Evolutionary conservation across 352 stramenopile species (phyloP).

Genomic region (Phytophthora citrophthora): DNA sequence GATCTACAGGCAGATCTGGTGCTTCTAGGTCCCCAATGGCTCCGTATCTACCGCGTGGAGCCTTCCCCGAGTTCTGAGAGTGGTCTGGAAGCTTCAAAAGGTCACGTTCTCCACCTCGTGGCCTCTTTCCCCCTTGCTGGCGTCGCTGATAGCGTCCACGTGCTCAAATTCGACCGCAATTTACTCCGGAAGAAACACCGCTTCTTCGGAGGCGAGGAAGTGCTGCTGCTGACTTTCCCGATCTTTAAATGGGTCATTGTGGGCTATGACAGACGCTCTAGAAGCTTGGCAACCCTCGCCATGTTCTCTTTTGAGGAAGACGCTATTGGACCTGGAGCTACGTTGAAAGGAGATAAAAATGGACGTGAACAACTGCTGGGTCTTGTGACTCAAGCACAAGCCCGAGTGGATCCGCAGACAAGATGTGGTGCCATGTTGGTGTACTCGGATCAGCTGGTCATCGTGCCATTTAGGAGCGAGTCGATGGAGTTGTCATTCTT

Average conservation of each 20-base stretch:
- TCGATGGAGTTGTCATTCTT: conserved; percentile 84
- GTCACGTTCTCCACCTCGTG: conserved; percentile 74
- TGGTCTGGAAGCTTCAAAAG: conserved; percentile 34
- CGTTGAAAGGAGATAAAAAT: conserved; percentile 81
- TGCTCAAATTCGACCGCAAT: conserved; percentile 72
- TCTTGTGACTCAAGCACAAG: conserved; percentile 54
- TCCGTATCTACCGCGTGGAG: conserved; percentile 86
- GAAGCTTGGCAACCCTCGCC: conserved; percentile 62
- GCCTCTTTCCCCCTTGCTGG: conserved; percentile 77
- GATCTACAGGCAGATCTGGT: conserved; percentile 77
- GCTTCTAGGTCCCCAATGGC: conserved; percentile 70
- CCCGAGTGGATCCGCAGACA: conserved; percentile 76
- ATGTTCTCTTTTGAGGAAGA: conserved; percentile 87
- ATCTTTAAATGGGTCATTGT: conserved; percentile 85
- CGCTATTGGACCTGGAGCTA: conserved; percentile 79
- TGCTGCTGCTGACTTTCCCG: conserved; percentile 80
- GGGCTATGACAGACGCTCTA: conserved; percentile 65
- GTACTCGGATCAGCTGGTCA: conserved; percentile 82
- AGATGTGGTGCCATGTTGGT: conserved; percentile 84
- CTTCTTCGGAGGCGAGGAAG: conserved; percentile 74
- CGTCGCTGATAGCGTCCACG: conserved; percentile 71
- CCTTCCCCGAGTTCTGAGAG: conserved; percentile 39
- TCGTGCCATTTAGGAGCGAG: conserved; percentile 83
- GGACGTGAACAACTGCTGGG: conserved; percentile 79
- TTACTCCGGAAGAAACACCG: conserved; percentile 73